Base-by-base conservation (phyloP, 2,329 filamentous ascomycete genomes). In the Ophiostoma populinum region DNA sequence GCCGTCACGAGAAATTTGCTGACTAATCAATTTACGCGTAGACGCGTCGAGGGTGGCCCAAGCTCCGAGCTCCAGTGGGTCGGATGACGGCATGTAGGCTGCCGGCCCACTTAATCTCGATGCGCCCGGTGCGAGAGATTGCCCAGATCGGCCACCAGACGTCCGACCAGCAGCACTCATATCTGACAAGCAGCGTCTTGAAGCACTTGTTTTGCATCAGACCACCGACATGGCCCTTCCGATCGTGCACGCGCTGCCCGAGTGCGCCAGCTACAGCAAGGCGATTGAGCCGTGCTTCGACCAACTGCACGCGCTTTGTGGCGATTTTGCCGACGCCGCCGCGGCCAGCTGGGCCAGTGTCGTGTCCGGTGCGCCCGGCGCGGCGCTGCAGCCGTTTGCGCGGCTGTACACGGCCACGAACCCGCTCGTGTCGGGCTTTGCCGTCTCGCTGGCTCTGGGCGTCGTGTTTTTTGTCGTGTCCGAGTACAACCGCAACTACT, bases 401-500 rank as follows among this genome's bases (percentile, higher is more conserved):
- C 26, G 16, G 26, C 58, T 93, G 38, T 98, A 95, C 49, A 53
- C 79, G 37, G 64, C 73, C 32, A 95, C 87, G 13, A 95, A 98
- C 51, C 90, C 90, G 0, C 61, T 93, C 27, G 65, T 93, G 19
- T 75, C 71, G 1, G 80, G 72, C 3, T 65, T 92, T 43, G 76
- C 72, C 0, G 68, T 81, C 35, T 78, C 80, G 3, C 46, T 92
- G 13, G 63, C 73, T 26, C 54, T 92, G n/a, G 73, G 73, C 2
- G 66, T 67, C 5, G 49, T 90, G 19, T 80, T 92, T 47, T 60
- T 93, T 17, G 49, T 87, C 21, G 61, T 74, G 5, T 81, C 85
- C 1, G 87, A 95, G 55, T 57, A 83, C 58, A 95, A 92, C 57
- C 70, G 69, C 49, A 98, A 98, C 55, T 94, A 86, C 55, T 94